Evolutionary conservation across 805 yeast species (phyloP).

Genomic region (Brettanomyces sp.): DNA sequence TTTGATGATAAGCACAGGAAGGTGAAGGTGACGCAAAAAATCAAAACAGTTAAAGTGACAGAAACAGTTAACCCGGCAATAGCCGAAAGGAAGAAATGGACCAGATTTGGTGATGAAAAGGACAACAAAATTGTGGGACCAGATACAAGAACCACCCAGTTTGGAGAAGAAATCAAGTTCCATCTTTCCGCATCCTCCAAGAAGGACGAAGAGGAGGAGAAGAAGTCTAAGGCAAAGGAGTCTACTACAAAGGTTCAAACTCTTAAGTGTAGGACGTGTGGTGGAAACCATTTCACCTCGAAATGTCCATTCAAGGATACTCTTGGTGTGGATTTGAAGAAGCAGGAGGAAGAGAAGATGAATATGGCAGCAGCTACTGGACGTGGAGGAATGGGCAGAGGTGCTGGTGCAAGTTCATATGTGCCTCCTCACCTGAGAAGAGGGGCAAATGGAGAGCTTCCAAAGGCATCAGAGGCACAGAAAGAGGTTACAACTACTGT

Average conservation of each 20-base stretch:
- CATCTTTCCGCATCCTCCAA: conserved; percentile 71
- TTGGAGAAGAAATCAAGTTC: conserved; percentile 76
- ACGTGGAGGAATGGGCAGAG: conserved; percentile 12
- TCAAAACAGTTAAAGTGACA: conserved; percentile 65
- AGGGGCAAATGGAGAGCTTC: conserved; percentile 27
- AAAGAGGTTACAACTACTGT: conserved; percentile 84
- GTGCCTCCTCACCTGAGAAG: conserved; percentile 55
- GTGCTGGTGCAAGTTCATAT: conserved; percentile 31
- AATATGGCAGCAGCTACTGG: conserved; percentile 34
- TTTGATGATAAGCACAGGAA: conserved; percentile 72
- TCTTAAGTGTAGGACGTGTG: conserved; percentile 78
- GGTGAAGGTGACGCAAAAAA: conserved; percentile 78
- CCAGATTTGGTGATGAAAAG: conserved; percentile 76
- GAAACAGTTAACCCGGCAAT: conserved; percentile 79
- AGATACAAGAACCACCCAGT: conserved; percentile 76
- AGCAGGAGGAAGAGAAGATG: neutral
- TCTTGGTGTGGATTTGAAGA: conserved; percentile 32
- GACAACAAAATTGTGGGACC: conserved; percentile 70
- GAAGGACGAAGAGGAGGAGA: conserved; percentile 65
- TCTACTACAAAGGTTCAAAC: conserved; percentile 47
- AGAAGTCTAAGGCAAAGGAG: conserved; percentile 37
- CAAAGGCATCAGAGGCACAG: conserved; percentile 20
- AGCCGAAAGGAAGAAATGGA: conserved; percentile 85
- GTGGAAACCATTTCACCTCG: conserved; percentile 86
- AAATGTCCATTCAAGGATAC: conserved; percentile 95